Conservation (phyloP, 495 filamentous ascomycete species). For the Aspergillus coremiiformis region DNA sequence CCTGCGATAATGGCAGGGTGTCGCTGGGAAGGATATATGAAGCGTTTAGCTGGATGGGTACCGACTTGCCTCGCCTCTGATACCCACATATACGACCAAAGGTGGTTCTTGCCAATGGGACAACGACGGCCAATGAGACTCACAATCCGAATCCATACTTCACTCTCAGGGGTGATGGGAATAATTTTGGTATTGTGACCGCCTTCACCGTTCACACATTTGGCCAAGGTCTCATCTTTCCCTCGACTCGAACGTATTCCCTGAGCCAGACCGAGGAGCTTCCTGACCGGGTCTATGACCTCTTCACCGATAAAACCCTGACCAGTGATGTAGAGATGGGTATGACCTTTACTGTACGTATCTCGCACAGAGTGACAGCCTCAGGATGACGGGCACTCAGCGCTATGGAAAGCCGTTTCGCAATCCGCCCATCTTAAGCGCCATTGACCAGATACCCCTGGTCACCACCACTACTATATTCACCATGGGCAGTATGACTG, state of each 20-base stretch:
- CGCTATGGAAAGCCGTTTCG: constrained; percentile 8
- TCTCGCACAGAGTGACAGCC: background rate
- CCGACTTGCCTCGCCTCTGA: too few species aligned
- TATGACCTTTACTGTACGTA: constrained; percentile 13
- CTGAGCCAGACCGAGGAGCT: constrained; percentile 6
- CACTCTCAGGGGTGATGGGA: constrained; percentile 41
- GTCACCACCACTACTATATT: constrained; percentile 2
- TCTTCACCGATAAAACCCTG: constrained; percentile 1
- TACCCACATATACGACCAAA: too few species aligned
- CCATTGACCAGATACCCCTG: constrained; percentile 8
- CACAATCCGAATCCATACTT: constrained; percentile 34
- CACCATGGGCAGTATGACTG: background rate
- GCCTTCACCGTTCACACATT: constrained; percentile 15
- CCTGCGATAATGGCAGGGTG: too few species aligned
- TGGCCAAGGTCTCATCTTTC: constrained; percentile 7
- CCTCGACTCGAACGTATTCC: constrained; percentile 1
- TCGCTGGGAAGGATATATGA: too few species aligned
- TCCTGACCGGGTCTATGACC: constrained; percentile 12
- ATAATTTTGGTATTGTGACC: constrained; percentile 41
- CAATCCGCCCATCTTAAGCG: constrained; percentile 6
- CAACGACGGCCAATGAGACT: constrained; percentile 26
- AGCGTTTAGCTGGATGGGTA: too few species aligned
- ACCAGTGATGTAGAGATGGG: constrained; percentile 10
- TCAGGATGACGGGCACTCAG: constrained; percentile 6
- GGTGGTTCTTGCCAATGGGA: constrained; percentile 39